A percentile compares a stretch with the other conserved stretches of the same genome.
These are phyloP conservation scores for Suillus alpinus DNA, from an alignment of 768 basidiomycete genomes.

Conservation along the genomic window DNA sequence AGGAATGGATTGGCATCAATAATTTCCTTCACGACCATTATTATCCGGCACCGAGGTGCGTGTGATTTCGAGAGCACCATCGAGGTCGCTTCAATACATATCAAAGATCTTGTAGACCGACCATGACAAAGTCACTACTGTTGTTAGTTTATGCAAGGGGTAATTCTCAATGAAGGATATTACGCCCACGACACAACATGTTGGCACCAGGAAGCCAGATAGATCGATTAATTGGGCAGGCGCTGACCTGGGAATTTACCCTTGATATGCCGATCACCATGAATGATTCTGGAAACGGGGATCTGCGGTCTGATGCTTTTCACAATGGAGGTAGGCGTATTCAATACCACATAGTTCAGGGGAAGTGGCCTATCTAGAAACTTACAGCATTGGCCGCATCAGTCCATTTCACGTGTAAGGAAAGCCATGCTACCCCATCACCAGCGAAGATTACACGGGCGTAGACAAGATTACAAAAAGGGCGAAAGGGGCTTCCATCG, in stretches of 20 bases:
- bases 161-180: neutral
- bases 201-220: neutral
- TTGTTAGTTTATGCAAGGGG: neutral
- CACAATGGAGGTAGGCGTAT: neutral
- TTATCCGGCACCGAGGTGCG: neutral
- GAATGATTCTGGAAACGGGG: constrained; percentile 5
- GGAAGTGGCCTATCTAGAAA: neutral
- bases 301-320: neutral
- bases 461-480: constrained; percentile 2
- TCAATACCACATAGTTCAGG: neutral
- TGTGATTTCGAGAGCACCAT: neutral
- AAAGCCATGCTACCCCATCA: neutral
- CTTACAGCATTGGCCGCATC: neutral
- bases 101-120: neutral
- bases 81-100: neutral
- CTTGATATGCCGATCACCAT: constrained; percentile 3
- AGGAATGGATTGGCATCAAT: neutral
- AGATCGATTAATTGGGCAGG: constrained; percentile 1
- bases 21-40: neutral
- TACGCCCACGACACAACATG: neutral
- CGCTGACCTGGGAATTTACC: neutral
- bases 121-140: neutral
- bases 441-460: constrained; percentile 3
- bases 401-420: neutral
- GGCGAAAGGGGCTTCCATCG: constrained; percentile 4